Percentiles rank a stretch among this genome's conserved stretches.
phyloP scores from a whole-genome alignment of 2,329 filamentous ascomycete genomes.

The Cladosporium sp. region DNA sequence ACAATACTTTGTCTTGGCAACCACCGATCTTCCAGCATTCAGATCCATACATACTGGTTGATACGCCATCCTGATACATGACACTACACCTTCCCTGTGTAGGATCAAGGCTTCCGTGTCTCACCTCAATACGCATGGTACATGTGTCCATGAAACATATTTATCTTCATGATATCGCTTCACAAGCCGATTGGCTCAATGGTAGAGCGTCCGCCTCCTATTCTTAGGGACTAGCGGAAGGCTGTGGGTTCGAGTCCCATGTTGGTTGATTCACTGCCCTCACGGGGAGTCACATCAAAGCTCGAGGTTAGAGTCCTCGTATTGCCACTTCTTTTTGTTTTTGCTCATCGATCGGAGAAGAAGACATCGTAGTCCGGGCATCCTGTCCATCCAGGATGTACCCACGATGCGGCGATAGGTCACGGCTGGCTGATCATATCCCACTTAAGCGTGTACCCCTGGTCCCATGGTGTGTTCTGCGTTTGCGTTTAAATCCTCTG shows the following conservation, averaged over 20 bases:
- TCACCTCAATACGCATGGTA: no score
- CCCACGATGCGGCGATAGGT: neutral
- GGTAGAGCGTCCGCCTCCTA: slow-evolving; percentile 21
- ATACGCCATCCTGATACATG: no score
- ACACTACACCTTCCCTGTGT: no score
- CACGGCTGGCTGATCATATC: no score
- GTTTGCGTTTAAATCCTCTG: no score
- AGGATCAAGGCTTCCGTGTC: no score
- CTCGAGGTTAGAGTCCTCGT: slow-evolving; percentile 1
- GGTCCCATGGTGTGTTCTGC: no score
- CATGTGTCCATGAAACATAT: no score
- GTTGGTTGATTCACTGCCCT: slow-evolving; percentile 20
- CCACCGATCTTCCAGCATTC: neutral
- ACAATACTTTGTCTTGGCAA: neutral
- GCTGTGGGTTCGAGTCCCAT: slow-evolving; percentile 33
- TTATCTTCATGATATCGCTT: neutral
- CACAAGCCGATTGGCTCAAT: slow-evolving; percentile 15
- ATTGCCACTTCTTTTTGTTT: neutral
- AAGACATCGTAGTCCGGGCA: neutral
- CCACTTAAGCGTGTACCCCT: no score
- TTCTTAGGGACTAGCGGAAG: slow-evolving; percentile 21
- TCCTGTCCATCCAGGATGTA: no score
- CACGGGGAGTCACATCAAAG: neutral
- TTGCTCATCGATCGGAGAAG: neutral
- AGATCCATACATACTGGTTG: no score